These are phyloP conservation scores for Gossypium anomalum DNA, from an alignment of 345 rosid species.

Conservation along the genomic window DNA sequence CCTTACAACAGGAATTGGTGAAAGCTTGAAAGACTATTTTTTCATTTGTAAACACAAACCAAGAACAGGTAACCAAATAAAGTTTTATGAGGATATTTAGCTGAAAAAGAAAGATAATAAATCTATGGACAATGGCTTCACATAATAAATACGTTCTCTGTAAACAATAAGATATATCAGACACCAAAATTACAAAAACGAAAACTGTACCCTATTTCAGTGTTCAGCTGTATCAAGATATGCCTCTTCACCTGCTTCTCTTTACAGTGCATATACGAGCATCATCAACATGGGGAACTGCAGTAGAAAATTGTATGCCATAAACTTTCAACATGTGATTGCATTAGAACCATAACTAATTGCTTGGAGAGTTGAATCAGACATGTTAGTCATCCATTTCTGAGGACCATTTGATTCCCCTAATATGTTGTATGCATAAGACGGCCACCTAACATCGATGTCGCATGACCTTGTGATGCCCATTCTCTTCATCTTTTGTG, in stretches of 20 bases:
- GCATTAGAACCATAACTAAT: constrained; percentile 76
- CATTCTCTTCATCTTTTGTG: constrained; percentile 61
- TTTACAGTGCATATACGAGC: not conserved
- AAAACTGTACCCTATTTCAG: constrained; percentile 16
- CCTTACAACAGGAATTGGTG: not conserved
- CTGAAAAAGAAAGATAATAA: not conserved
- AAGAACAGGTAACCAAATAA: not conserved
- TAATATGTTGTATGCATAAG: constrained; percentile 72
- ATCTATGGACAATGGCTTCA: not conserved
- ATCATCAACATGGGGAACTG: not conserved
- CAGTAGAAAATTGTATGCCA: not conserved
- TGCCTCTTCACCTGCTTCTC: not conserved
- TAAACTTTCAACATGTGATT: constrained; percentile 54
- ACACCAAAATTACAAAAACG: not conserved
- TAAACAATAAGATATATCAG: not conserved
- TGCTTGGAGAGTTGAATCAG: constrained; percentile 66
- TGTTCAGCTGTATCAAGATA: not conserved
- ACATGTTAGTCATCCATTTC: constrained; percentile 90
- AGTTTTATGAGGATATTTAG: not conserved
- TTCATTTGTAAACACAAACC: not conserved
- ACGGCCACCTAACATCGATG: constrained; percentile 58
- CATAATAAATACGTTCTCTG: not conserved
- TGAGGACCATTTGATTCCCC: constrained; percentile 65
- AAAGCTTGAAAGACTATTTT: not conserved
- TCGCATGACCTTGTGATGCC: constrained; percentile 58